Conservation (phyloP, 495 filamentous ascomycete species). For the Aspergillus nidulans region DNA sequence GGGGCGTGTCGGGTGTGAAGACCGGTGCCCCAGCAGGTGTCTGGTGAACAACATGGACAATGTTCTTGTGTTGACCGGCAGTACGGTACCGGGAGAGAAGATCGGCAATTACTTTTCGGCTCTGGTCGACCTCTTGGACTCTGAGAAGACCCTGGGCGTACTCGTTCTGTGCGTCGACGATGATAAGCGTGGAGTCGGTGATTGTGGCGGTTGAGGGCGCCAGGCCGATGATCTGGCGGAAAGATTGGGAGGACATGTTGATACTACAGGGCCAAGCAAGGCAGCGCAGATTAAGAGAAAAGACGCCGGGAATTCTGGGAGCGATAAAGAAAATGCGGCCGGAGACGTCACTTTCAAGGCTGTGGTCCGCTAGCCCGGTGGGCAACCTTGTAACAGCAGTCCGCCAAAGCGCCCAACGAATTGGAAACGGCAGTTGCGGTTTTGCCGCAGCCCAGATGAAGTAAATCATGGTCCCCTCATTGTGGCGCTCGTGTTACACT, state of each 20-base stretch:
- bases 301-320: too few species aligned
- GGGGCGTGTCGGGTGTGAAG: conserved; percentile 52
- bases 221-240: conserved; percentile 48
- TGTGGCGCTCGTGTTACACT: too few species aligned
- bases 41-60: conserved; percentile 53
- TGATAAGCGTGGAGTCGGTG: conserved; percentile 52
- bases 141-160: conserved; percentile 52
- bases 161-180: conserved; percentile 62
- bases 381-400: too few species aligned
- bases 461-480: too few species aligned
- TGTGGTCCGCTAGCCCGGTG: too few species aligned
- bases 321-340: too few species aligned
- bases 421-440: too few species aligned
- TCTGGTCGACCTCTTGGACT: conserved; percentile 41
- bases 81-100: conserved; percentile 51
- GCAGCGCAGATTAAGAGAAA: too few species aligned
- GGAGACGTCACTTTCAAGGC: too few species aligned
- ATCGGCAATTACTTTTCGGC: conserved; percentile 42
- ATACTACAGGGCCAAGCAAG: too few species aligned
- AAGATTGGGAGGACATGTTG: conserved; percentile 30
- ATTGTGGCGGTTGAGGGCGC: conserved; percentile 45
- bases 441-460: too few species aligned
- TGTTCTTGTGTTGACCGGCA: conserved; percentile 18
- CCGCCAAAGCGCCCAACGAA: too few species aligned
- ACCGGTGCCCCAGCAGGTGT: conserved; percentile 52